Evolutionary conservation across 768 basidiomycete genomes (phyloP).

Genomic region (Hortiboletus flavorubellus): DNA sequence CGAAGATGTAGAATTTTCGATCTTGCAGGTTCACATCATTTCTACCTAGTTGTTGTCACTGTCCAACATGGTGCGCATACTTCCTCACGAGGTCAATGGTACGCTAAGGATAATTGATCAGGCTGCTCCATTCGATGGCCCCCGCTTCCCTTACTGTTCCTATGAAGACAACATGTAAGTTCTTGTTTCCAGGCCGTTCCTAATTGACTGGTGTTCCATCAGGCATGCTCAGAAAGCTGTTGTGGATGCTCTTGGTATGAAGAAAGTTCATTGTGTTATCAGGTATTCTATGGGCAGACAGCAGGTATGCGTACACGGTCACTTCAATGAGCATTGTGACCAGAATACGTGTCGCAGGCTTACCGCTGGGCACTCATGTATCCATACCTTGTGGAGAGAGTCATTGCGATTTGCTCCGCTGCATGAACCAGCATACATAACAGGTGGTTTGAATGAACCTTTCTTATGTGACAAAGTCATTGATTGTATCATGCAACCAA

Average conservation of each 20-base stretch:
- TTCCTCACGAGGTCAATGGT: neutral
- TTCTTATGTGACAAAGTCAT: neutral
- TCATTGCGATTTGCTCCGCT: slow-evolving; percentile 39
- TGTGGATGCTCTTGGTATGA: slow-evolving; percentile 26
- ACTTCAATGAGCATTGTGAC: slow-evolving; percentile 37
- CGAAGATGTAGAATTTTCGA: neutral
- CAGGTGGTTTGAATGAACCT: neutral
- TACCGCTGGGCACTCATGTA: slow-evolving; percentile 53
- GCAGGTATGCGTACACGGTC: neutral
- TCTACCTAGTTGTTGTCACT: slow-evolving; percentile 11
- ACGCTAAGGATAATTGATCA: neutral
- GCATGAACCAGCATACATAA: neutral
- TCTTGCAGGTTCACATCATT: neutral
- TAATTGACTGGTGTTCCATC: neutral
- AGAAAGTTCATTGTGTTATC: slow-evolving; percentile 37
- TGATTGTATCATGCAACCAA: slow-evolving; percentile 25
- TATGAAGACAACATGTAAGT: slow-evolving; percentile 30
- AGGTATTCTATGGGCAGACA: neutral
- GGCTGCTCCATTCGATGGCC: slow-evolving; percentile 32
- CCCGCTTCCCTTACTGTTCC: slow-evolving; percentile 29
- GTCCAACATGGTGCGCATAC: slow-evolving; percentile 24
- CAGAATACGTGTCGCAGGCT: slow-evolving; percentile 44
- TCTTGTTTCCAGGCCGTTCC: neutral
- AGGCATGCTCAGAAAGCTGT: slow-evolving; percentile 52
- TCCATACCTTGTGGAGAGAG: slow-evolving; percentile 42